A percentile compares a stretch with the other conserved stretches of the same genome.
phyloP scores from a whole-genome alignment of 768 basidiomycete species.

The Royoungia palumana region DNA sequence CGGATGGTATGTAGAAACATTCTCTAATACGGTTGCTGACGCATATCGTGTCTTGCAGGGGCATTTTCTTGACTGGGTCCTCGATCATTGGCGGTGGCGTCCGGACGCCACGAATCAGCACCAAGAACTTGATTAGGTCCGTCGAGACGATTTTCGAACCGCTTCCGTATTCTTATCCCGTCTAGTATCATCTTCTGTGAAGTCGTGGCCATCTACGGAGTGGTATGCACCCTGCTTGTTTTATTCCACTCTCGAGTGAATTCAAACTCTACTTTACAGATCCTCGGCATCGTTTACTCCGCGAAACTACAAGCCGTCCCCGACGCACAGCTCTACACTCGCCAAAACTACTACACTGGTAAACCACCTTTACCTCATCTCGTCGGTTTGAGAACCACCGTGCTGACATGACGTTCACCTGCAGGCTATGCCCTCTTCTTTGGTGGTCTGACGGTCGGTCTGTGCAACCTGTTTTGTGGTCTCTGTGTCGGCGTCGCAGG shows the following conservation, averaged over 20 bases:
- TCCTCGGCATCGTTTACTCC: slow-evolving; percentile 95
- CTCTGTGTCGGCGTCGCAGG: slow-evolving; percentile 93
- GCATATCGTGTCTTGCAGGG: slow-evolving; percentile 52
- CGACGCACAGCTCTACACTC: slow-evolving; percentile 72
- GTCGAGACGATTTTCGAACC: slow-evolving; percentile 10
- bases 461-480: slow-evolving; percentile 94
- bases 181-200: slow-evolving; percentile 97
- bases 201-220: slow-evolving; percentile 98
- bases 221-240: slow-evolving; percentile 54
- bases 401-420: background rate
- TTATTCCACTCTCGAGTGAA: background rate
- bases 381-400: background rate
- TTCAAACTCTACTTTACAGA: slow-evolving; percentile 40
- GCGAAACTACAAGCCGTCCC: slow-evolving; percentile 65
- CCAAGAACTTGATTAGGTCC: slow-evolving; percentile 96
- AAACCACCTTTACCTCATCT: background rate
- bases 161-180: background rate
- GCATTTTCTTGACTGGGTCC: slow-evolving; percentile 95
- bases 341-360: slow-evolving; percentile 92
- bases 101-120: slow-evolving; percentile 86
- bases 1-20: slow-evolving; percentile 62
- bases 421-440: slow-evolving; percentile 92
- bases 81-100: slow-evolving; percentile 97
- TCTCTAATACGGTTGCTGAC: background rate
- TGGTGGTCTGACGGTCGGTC: slow-evolving; percentile 91